Conservation (phyloP, 1,284 basidiomycete genomes). For the Cystobasidium sp. region DNA sequence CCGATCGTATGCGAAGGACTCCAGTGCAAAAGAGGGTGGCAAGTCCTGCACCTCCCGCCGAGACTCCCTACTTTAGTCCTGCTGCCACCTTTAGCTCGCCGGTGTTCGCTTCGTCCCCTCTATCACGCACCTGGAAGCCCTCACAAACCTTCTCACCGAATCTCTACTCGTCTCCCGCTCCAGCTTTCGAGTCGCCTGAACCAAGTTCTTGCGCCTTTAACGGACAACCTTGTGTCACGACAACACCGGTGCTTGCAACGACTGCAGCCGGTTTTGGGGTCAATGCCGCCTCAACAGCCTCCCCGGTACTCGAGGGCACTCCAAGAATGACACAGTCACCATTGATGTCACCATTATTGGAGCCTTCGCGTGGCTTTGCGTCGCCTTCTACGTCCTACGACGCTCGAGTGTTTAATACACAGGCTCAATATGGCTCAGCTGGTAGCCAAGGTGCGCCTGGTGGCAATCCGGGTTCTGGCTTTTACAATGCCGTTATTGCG, state of each 20-base stretch:
- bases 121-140: not conserved
- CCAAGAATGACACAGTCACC: constrained; percentile 5
- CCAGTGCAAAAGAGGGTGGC: not conserved
- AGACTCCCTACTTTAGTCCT: not conserved
- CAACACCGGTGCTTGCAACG: not conserved
- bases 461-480: not conserved
- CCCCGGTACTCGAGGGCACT: not conserved
- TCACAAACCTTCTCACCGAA: not conserved
- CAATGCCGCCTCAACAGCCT: not conserved
- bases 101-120: not conserved
- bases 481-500: constrained; percentile 34
- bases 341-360: not conserved
- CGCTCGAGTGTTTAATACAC: not conserved
- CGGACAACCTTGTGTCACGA: constrained; percentile 1
- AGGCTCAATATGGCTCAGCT: not conserved
- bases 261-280: not conserved
- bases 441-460: not conserved
- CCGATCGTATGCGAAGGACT: not conserved
- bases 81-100: not conserved
- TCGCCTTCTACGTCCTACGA: not conserved
- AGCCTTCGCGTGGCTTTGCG: not conserved
- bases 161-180: not conserved
- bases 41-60: not conserved
- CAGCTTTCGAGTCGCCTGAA: not conserved
- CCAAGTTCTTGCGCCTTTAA: not conserved